Base-by-base conservation (phyloP, 1,284 basidiomycete species). In the Apiotrichum gamsii region DNA sequence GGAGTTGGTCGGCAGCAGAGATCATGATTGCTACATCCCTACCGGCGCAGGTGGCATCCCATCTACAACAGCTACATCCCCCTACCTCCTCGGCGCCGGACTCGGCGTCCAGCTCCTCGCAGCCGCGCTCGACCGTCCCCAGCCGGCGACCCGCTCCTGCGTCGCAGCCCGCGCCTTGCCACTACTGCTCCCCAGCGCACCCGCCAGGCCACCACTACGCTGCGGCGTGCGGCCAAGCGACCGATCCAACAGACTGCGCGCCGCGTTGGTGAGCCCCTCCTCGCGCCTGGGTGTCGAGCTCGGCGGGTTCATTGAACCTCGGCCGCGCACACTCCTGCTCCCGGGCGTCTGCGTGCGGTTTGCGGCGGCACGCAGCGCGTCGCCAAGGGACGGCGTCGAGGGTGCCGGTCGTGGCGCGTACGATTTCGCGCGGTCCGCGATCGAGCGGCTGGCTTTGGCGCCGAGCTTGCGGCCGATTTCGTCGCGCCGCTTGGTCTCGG, bases 181-280 rank as follows among this genome's bases (percentile, higher is more conserved):
- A 8, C 80, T n/a, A n/a, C n/a, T 79, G 10, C 59, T 53, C 10
- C 58, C 53, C 78, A 45, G 79, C 76, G 74, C 81, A 70, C 0
- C 80, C 79, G 19, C 40, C 10, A 43, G 25, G 6, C 25, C 35
- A 11, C 40, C 35, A 4, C 44, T 38, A 0, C 52, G 46, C 40
- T 59, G 51, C 3, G 64, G 61, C 24, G 52, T 59, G 14, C 60
- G 32, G 0, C 64, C 62, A 19, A 67, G 45, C 36, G 82, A 83
- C 52, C 85, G 75, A 58, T 88, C 81, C 48, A 94, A 72, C 35
- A 94, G 64, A 46, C 81, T 75, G 59, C 76, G 78, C 20, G 82
- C 90, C 13, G 90, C 90, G 13, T 89, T 89, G 0, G 88, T 90
- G 49, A 93, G 70, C 52, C 77, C 80, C 6, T 84, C 86, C 21